A percentile compares a stretch with the other conserved stretches of the same genome.
phyloP scores from a whole-genome alignment of 257 asterid species.

The Primulina tabacum region DNA sequence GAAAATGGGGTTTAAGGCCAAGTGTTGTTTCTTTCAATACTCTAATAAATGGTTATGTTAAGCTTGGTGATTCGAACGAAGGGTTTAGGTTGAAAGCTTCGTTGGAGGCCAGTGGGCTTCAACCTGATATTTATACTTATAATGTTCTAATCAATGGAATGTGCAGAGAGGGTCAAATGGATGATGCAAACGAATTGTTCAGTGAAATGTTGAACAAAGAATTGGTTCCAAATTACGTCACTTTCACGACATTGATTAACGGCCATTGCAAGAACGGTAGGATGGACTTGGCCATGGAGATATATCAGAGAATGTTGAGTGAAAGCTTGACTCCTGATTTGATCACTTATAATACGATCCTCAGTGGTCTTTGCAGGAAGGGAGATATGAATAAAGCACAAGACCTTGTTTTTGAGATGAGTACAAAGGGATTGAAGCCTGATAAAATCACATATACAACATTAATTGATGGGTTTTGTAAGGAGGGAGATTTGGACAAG shows the following conservation, averaged over 20 bases:
- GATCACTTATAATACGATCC: constrained; percentile 69
- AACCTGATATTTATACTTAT: constrained; percentile 75
- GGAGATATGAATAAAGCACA: constrained; percentile 57
- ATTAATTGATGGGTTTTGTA: constrained; percentile 66
- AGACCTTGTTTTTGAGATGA: constrained; percentile 56
- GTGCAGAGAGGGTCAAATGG: constrained; percentile 55
- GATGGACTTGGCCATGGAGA: constrained; percentile 54
- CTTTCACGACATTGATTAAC: constrained; percentile 76
- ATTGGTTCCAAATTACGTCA: constrained; percentile 65
- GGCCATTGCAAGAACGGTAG: constrained; percentile 77
- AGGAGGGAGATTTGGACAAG: constrained; percentile 64
- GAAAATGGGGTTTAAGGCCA: constrained; percentile 69
- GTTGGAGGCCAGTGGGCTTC: constrained; percentile 54
- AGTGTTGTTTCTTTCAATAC: constrained; percentile 88
- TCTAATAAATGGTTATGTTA: constrained; percentile 70
- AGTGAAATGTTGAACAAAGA: constrained; percentile 53
- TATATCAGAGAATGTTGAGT: constrained; percentile 55
- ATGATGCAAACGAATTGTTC: constrained; percentile 52
- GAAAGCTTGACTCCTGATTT: constrained; percentile 59
- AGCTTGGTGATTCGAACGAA: constrained; percentile 53
- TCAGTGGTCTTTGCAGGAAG: constrained; percentile 68
- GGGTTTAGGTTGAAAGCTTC: constrained; percentile 64
- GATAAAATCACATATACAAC: constrained; percentile 79
- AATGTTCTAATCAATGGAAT: constrained; percentile 71
- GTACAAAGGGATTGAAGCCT: constrained; percentile 66